These are phyloP conservation scores for Xerocomus potaroensis DNA, from an alignment of 768 basidiomycete species.

Conservation along the genomic window DNA sequence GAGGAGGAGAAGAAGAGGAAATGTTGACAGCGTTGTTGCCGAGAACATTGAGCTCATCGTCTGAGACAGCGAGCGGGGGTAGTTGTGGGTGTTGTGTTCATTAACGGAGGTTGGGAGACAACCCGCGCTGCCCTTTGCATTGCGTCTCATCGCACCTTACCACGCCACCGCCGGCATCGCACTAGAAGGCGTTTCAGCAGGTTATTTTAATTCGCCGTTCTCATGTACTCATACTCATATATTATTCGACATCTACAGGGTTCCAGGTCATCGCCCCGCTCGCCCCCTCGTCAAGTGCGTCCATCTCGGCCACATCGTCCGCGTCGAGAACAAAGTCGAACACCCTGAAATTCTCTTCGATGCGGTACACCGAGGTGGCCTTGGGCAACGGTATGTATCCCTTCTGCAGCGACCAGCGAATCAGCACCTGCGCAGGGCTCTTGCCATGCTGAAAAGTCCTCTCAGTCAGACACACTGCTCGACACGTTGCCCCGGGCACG, in stretches of 20 bases:
- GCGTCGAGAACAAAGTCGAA: conserved; percentile 66
- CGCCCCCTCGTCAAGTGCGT: conserved; percentile 65
- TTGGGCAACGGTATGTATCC: conserved; percentile 73
- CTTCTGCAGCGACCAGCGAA: conserved; percentile 50
- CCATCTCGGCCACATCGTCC: conserved; percentile 61
- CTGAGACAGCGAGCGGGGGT: conserved; percentile 11
- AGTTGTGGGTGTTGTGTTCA: conserved; percentile 12
- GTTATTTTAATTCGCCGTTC: neutral
- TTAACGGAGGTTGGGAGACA: conserved; percentile 14
- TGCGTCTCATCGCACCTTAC: conserved; percentile 17
- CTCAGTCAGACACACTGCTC: conserved; percentile 3
- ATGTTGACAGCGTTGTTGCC: neutral
- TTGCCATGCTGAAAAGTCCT: conserved; percentile 22
- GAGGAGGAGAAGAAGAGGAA: conserved; percentile 15
- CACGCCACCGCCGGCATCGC: conserved; percentile 20
- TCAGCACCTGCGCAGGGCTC: conserved; percentile 40
- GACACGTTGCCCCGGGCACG: neutral
- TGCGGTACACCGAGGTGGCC: conserved; percentile 59
- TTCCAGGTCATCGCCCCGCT: conserved; percentile 80
- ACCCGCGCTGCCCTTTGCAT: neutral
- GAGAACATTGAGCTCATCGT: conserved; percentile 21
- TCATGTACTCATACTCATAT: neutral
- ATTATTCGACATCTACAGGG: conserved; percentile 51
- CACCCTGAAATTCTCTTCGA: conserved; percentile 66
- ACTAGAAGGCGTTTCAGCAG: neutral